These are phyloP conservation scores for Helotiales sp. DNA, from an alignment of 2,329 filamentous ascomycete genomes.

Conservation along the genomic window DNA sequence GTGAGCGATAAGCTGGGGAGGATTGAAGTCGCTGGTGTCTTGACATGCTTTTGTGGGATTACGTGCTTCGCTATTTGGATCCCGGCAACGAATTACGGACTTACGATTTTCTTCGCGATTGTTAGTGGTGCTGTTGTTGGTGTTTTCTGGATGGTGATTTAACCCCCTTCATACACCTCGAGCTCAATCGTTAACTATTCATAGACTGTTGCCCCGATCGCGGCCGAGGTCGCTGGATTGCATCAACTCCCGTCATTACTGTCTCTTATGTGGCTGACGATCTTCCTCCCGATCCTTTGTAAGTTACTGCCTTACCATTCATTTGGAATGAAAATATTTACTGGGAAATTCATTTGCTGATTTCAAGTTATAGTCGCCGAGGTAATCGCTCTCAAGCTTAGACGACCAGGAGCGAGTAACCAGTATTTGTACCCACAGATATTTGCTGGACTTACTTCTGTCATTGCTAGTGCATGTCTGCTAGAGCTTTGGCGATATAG, in stretches of 20 bases:
- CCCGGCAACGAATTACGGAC: conserved; percentile 48
- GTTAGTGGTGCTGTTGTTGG: conserved; percentile 52
- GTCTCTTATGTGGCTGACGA: conserved; percentile 46
- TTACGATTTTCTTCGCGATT: conserved; percentile 51
- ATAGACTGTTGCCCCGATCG: conserved; percentile 48
- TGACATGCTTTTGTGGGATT: conserved; percentile 48
- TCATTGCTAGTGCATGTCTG: conserved; percentile 44
- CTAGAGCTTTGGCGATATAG: conserved; percentile 35
- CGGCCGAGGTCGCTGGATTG: conserved; percentile 49
- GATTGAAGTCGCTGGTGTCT: conserved; percentile 47
- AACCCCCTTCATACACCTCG: no score
- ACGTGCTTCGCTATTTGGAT: conserved; percentile 53
- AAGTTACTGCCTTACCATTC: no score
- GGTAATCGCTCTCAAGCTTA: conserved; percentile 49
- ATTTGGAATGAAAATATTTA: no score
- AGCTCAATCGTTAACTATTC: background rate
- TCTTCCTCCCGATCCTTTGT: conserved; percentile 47
- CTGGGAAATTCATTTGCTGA: background rate
- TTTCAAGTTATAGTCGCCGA: conserved; percentile 42
- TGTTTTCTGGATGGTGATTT: conserved; percentile 51
- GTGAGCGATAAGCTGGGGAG: conserved; percentile 51
- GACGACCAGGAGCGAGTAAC: conserved; percentile 36
- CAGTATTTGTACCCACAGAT: conserved; percentile 48
- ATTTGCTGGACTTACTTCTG: conserved; percentile 46
- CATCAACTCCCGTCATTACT: conserved; percentile 48